Conservation (phyloP, 805 yeast genomes). For the Wickerhamiella azyma region DNA sequence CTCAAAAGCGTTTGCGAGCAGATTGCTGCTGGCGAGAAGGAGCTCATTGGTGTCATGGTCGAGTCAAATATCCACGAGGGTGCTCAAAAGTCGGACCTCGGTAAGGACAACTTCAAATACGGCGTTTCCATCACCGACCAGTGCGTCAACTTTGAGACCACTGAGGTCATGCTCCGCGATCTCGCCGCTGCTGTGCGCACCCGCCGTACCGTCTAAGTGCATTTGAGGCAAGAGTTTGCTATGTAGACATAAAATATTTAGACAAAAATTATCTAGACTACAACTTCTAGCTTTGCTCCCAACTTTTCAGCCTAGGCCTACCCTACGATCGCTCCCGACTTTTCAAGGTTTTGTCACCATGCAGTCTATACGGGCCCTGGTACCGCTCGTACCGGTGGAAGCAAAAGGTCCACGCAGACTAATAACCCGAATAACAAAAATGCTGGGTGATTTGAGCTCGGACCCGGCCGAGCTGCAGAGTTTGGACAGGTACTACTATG, state of each 20-base stretch:
- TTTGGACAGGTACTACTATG: not conserved
- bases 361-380: not conserved
- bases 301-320: no score
- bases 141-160: conserved; percentile 85
- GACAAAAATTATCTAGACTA: no score
- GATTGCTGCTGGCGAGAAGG: conserved; percentile 63
- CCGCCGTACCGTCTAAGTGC: conserved; percentile 33
- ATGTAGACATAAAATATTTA: not conserved
- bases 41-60: conserved; percentile 86
- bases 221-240: no score
- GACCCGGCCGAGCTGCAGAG: not conserved
- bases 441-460: not conserved
- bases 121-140: conserved; percentile 97
- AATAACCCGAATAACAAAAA: not conserved
- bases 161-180: conserved; percentile 63
- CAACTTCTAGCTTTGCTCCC: no score
- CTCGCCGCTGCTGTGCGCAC: conserved; percentile 71
- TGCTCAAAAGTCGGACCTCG: conserved; percentile 62
- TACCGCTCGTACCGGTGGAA: not conserved
- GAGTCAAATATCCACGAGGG: conserved; percentile 90
- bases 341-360: not conserved
- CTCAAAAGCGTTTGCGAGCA: conserved; percentile 70
- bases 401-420: not conserved
- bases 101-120: conserved; percentile 55
- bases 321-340: no score